Base-by-base conservation (phyloP, 306 rosid genomes). In the Rosa multiflora region DNA sequence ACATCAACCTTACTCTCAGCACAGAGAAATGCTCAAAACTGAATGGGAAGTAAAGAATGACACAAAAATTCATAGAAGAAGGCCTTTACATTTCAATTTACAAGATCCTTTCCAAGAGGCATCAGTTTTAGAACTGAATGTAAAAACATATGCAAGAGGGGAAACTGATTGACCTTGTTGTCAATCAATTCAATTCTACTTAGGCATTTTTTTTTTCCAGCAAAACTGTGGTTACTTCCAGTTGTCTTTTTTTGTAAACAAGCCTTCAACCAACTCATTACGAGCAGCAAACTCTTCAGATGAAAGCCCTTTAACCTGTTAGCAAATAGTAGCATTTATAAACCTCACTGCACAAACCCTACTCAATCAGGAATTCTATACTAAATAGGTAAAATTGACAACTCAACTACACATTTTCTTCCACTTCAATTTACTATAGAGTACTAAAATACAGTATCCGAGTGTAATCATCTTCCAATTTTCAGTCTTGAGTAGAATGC, bases 271-370 rank as follows among this genome's bases (percentile, higher is more conserved):
- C 10, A 4, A 62, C 8, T 13, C 42, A 88, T 95, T 95, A 35
- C 99, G 97, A 59, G 98, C 95, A 62, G 94, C 92, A 88, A 95
- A 88, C 88, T 95, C 99, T 86, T 91, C 96, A 1, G 94, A 79
- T 10, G 95, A 88, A 82, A 95, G 93, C 73, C 99, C 98, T 59
- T 91, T 93, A 42, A 91, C 96, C 99, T 95, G 89, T 64, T 32
- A 61, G 73, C 70, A 71, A 74, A 43, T 26, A 15, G 32, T 14
- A 42, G 35, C 58, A 70, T 44, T 69, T 40, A 58, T 59, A 44
- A 77, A 80, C 67, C 39, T 43, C 32, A 18, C 39, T 39, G 4
- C 18, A 53, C 43, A 35, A 42, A 44, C 44, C 43, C 44, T 51
- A 37, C 35, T 15, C 5, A 71, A 9, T 20, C 56, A 7, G 17